Conservation (phyloP, 2,329 filamentous ascomycete species). For the Pseudogymnoascus sp. region DNA sequence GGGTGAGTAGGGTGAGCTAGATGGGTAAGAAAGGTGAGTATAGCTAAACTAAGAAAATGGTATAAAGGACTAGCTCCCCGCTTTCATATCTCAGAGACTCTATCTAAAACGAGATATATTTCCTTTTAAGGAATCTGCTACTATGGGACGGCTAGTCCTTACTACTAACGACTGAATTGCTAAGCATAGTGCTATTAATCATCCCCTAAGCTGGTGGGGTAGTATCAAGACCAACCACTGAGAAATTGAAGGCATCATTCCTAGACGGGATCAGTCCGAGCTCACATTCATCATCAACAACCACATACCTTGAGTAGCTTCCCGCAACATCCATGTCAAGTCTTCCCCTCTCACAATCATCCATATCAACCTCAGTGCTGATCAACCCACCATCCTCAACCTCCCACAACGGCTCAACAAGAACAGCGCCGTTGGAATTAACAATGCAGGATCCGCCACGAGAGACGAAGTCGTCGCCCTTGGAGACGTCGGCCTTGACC, state of each 20-base stretch:
- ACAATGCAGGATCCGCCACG: slow-evolving; percentile 79
- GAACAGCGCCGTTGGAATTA: slow-evolving; percentile 67
- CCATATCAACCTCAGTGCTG: slow-evolving; percentile 70
- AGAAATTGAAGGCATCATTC: slow-evolving; percentile 55
- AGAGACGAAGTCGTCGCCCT: slow-evolving; percentile 36
- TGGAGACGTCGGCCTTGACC: slow-evolving; percentile 35
- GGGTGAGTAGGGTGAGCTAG: too few relatives aligned
- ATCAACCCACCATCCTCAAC: slow-evolving; percentile 57
- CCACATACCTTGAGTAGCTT: slow-evolving; percentile 66
- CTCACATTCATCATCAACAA: background rate
- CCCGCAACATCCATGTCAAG: slow-evolving; percentile 79
- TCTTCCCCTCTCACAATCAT: slow-evolving; percentile 75
- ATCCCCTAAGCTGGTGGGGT: slow-evolving; percentile 43
- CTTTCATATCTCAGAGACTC: too few relatives aligned
- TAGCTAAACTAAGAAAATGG: too few relatives aligned
- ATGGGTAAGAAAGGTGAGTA: too few relatives aligned
- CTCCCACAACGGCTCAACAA: slow-evolving; percentile 79
- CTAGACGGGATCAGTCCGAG: slow-evolving; percentile 26
- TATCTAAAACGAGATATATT: too few relatives aligned
- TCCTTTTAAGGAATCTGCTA: too few relatives aligned
- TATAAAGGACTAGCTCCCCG: too few relatives aligned
- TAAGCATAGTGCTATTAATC: background rate
- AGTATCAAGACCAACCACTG: slow-evolving; percentile 50
- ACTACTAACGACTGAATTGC: too few relatives aligned
- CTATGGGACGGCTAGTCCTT: too few relatives aligned